Percentiles rank a stretch among this genome's conserved stretches.
These are phyloP conservation scores for Drosera spatulata DNA, from an alignment of 179 eudicot genomes.

Conservation along the genomic window DNA sequence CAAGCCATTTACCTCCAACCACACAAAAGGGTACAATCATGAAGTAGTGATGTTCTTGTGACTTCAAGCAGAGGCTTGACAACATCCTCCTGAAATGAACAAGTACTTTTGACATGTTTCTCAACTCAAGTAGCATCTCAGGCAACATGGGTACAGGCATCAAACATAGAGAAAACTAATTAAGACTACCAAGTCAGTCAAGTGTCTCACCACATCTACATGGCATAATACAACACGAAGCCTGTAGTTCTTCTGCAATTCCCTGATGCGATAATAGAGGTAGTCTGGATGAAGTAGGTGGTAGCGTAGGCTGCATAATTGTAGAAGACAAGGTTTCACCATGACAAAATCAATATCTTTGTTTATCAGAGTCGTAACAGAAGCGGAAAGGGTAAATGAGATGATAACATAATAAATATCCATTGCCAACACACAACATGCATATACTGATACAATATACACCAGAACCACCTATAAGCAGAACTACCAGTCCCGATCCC, in stretches of 20 bases:
- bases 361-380: no score
- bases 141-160: no score
- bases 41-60: constrained; percentile 82
- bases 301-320: constrained; percentile 64
- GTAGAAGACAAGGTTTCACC: neutral
- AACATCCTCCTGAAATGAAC: constrained; percentile 75
- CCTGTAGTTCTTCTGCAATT: constrained; percentile 77
- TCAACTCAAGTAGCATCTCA: no score
- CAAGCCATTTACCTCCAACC: constrained; percentile 62
- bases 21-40: constrained; percentile 92
- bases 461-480: no score
- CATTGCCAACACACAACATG: no score
- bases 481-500: no score
- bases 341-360: no score
- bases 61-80: constrained; percentile 87
- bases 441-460: neutral
- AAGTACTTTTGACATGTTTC: no score
- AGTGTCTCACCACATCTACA: constrained; percentile 78
- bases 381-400: no score
- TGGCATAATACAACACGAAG: constrained; percentile 85
- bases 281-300: constrained; percentile 94
- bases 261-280: constrained; percentile 78
- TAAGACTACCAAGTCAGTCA: no score
- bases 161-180: no score
- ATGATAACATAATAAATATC: no score